These are phyloP conservation scores for Pseudogymnoascus sp. DNA, from an alignment of 2,329 filamentous ascomycete genomes.

Conservation along the genomic window DNA sequence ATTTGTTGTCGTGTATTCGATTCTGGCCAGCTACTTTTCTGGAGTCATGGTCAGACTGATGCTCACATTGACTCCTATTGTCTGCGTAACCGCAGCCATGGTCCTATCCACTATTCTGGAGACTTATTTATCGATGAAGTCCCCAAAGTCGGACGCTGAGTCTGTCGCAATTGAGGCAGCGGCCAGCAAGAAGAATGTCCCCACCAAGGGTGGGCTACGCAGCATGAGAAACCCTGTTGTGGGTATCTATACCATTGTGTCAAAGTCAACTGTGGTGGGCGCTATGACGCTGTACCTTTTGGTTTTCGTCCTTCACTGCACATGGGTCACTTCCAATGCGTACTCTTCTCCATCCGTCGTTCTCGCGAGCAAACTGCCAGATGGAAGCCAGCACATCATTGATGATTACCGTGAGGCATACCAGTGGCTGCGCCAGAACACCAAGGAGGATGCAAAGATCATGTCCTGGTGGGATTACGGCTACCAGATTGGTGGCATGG, in stretches of 20 bases:
- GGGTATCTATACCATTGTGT: slow-evolving; percentile 73
- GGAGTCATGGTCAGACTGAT: slow-evolving; percentile 99
- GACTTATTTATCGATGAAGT: slow-evolving; percentile 63
- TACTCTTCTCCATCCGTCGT: slow-evolving; percentile 98
- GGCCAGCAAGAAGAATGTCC: slow-evolving; percentile 41
- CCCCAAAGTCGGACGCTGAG: slow-evolving; percentile 46
- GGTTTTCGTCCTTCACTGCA: slow-evolving; percentile 94
- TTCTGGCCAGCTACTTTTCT: slow-evolving; percentile 94
- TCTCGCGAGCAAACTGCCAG: slow-evolving; percentile 80
- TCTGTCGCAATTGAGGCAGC: slow-evolving; percentile 33
- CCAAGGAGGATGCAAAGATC: slow-evolving; percentile 86
- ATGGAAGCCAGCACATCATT: slow-evolving; percentile 96
- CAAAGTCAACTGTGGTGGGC: slow-evolving; percentile 68
- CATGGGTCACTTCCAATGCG: slow-evolving; percentile 97
- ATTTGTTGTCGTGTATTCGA: slow-evolving; percentile 93
- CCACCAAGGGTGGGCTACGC: slow-evolving; percentile 51
- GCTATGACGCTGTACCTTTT: slow-evolving; percentile 72
- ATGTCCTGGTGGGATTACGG: slow-evolving; percentile 99
- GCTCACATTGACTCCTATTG: slow-evolving; percentile 92
- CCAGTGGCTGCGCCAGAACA: slow-evolving; percentile 98
- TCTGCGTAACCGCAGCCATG: slow-evolving; percentile 88
- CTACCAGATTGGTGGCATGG: slow-evolving; percentile 99
- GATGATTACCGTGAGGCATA: slow-evolving; percentile 99
- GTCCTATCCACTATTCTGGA: slow-evolving; percentile 82
- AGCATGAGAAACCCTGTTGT: slow-evolving; percentile 64